Base-by-base conservation (phyloP, 2,329 filamentous ascomycete genomes). In the Colletotrichum viniferum region DNA sequence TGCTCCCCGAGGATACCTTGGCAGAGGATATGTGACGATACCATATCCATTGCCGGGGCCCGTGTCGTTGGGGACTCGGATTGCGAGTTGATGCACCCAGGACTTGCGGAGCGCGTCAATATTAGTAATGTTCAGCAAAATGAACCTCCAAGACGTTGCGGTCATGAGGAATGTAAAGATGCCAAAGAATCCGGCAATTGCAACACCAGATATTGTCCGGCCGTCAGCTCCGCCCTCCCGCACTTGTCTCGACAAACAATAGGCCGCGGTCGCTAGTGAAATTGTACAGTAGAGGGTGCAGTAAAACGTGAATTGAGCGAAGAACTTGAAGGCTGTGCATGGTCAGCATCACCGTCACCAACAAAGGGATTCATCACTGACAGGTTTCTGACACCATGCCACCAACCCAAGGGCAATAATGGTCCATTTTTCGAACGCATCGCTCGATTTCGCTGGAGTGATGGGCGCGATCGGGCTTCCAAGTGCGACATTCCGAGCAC, bases 361-460 rank as follows among this genome's bases (percentile, higher is more conserved):
- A 43, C 8, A 61, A 78, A 21, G 13, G 21, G 3, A 38, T n/a
- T 38, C 7, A 10, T 24, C 14, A 83, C 90, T 82, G 80, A 92
- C 90, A 92, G 3, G 92, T 96, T 82, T 98, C 96, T 0, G 92
- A 94, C 12, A 99, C 93, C 78, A 98, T 94, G 26, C 96, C 97
- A 5, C 96, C 96, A n/a, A 98, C 96, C 94, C 94, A 98, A 0
- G 96, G 97, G 81, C 97, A 99, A 80, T 96, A 97, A 81, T 98
- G 96, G 77, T 98, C 96, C 94, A 98, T 97, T 80, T 97, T 97
- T 55, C 90, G 87, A 26, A 98, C 94, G 81, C 96, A 98, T 58
- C 95, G 90, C 65, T 92, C 92, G 14, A 97, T 87, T 81, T 98
- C 95, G 68, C 93, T 93, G 81, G 94, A 97, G 84, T 98, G 96